Conservation (phyloP, 176 grass and related monocot genomes). For the Carex myosuroides region DNA sequence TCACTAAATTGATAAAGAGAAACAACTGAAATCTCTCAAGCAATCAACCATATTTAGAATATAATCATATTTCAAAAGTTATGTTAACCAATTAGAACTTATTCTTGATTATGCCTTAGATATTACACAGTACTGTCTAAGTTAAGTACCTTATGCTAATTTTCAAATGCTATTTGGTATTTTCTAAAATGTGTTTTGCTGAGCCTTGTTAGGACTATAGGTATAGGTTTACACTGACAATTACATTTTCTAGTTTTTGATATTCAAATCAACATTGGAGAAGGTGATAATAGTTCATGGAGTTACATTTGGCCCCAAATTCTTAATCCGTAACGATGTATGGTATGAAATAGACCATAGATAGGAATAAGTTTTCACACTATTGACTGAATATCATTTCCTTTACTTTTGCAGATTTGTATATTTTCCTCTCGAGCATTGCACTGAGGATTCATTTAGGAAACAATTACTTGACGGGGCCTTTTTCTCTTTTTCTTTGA, state of each 20-base stretch:
- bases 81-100: background rate
- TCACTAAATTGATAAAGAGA: background rate
- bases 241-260: background rate
- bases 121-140: background rate
- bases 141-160: background rate
- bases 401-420: slow-evolving; percentile 32
- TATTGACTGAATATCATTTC: background rate
- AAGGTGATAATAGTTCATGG: background rate
- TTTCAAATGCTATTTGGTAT: background rate
- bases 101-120: background rate
- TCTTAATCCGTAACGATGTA: background rate
- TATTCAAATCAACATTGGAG: background rate
- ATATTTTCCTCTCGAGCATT: slow-evolving; percentile 13
- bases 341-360: background rate
- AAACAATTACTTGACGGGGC: slow-evolving; percentile 17
- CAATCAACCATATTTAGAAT: background rate
- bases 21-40: background rate
- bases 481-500: slow-evolving; percentile 46
- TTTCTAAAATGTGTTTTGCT: background rate
- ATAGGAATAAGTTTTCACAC: background rate
- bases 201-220: background rate
- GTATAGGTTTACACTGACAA: background rate
- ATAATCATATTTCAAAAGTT: background rate
- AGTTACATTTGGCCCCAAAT: background rate
- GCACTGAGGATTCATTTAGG: slow-evolving; percentile 15